Percentiles rank a stretch among this genome's conserved stretches.
Evolutionary conservation across 495 filamentous ascomycete genomes (phyloP).

Genomic region (Lophium mytilinum): DNA sequence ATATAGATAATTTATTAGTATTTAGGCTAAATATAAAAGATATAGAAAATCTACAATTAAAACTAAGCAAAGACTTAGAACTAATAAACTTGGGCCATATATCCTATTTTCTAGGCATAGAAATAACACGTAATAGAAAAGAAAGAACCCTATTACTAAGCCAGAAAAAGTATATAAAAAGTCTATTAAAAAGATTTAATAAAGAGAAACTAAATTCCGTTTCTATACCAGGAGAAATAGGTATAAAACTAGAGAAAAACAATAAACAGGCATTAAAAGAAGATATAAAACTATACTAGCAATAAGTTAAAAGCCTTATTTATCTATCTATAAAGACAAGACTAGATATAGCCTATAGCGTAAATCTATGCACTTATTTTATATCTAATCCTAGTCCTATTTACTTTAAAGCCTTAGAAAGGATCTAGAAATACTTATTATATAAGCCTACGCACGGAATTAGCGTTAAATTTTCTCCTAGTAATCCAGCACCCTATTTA

Average conservation of each 20-base stretch:
- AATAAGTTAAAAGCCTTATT: no score
- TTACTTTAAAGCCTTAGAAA: no score
- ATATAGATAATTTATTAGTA: neutral
- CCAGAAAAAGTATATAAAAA: no score
- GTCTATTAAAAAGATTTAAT: neutral
- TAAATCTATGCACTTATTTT: no score
- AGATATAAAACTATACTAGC: no score
- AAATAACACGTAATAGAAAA: conserved; percentile 2
- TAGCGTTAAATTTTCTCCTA: neutral
- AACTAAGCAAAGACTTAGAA: neutral
- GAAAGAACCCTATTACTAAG: neutral
- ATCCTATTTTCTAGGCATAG: neutral
- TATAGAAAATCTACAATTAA: neutral
- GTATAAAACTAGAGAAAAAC: neutral
- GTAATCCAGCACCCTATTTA: neutral
- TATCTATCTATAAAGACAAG: no score
- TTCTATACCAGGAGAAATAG: neutral
- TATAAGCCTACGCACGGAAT: no score
- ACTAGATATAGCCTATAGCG: no score
- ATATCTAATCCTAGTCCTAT: no score
- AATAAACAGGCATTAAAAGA: no score
- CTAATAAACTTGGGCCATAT: neutral
- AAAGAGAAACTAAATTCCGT: neutral
- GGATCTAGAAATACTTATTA: no score
- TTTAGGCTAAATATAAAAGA: neutral